phyloP scores from a whole-genome alignment of 2,329 filamentous ascomycete genomes.

The Neoarthrinium moseri region DNA sequence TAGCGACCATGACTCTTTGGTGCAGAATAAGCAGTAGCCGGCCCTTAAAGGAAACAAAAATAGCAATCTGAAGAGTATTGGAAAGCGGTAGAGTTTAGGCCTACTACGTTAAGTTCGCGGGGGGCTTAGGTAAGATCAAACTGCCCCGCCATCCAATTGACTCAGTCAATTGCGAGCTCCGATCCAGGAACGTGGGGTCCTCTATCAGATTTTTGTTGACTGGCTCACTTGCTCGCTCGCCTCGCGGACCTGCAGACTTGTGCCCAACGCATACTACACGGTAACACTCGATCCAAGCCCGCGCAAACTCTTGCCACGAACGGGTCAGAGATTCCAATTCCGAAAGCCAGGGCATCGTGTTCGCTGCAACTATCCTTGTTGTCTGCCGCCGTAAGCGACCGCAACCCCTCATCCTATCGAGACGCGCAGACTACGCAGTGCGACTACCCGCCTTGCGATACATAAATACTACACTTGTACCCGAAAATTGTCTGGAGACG shows the following conservation, averaged over 20 bases:
- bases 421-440: too few species aligned
- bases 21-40: too few species aligned
- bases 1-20: too few species aligned
- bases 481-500: too few species aligned
- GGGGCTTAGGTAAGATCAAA: neutral
- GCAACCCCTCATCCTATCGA: neutral
- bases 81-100: too few species aligned
- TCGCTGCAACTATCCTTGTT: neutral
- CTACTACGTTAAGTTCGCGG: neutral
- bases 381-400: neutral
- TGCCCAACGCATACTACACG: slow-evolving; percentile 4
- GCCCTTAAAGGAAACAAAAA: neutral
- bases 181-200: slow-evolving; percentile 40
- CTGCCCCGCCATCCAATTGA: slow-evolving; percentile 17
- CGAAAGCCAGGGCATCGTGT: neutral
- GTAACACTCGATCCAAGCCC: neutral
- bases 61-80: neutral
- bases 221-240: neutral
- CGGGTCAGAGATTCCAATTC: neutral
- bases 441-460: too few species aligned
- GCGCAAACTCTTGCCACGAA: too few species aligned
- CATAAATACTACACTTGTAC: slow-evolving; percentile 9
- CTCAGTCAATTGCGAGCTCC: slow-evolving; percentile 29
- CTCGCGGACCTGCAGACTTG: neutral
- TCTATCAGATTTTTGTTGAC: slow-evolving; percentile 8